phyloP scores from a whole-genome alignment of 768 basidiomycete species.

The Russula sp. region DNA sequence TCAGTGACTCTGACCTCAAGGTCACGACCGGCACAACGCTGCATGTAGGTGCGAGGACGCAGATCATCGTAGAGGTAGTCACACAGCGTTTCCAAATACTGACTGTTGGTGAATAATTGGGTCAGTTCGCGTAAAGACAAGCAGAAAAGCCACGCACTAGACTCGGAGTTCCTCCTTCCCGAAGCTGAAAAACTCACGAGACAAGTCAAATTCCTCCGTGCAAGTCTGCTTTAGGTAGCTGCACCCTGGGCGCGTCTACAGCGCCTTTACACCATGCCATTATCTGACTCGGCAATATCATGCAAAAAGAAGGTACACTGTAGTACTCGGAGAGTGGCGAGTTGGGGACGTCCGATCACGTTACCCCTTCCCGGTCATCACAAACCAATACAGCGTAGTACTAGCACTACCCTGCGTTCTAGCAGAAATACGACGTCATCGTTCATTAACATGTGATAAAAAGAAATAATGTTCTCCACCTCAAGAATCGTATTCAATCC shows the following conservation, averaged over 20 bases:
- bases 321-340: no score
- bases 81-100: conserved; percentile 86
- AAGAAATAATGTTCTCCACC: no score
- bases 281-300: conserved; percentile 1
- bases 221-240: conserved; percentile 90
- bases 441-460: no score
- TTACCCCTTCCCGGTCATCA: no score
- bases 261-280: not conserved
- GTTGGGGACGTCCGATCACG: no score
- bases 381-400: no score
- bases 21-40: no score
- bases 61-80: conserved; percentile 95
- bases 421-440: no score
- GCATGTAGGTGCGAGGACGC: conserved; percentile 89
- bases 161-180: conserved; percentile 73
- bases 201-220: conserved; percentile 83
- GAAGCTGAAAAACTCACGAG: conserved; percentile 78
- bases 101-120: conserved; percentile 38
- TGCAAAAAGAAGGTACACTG: conserved; percentile 1
- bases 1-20: no score
- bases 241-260: conserved; percentile 84
- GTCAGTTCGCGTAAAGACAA: not conserved
- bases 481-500: no score
- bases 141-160: conserved; percentile 44
- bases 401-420: no score